Conservation (phyloP, 129 eudicot genomes). For the Heracleum sosnowskyi region DNA sequence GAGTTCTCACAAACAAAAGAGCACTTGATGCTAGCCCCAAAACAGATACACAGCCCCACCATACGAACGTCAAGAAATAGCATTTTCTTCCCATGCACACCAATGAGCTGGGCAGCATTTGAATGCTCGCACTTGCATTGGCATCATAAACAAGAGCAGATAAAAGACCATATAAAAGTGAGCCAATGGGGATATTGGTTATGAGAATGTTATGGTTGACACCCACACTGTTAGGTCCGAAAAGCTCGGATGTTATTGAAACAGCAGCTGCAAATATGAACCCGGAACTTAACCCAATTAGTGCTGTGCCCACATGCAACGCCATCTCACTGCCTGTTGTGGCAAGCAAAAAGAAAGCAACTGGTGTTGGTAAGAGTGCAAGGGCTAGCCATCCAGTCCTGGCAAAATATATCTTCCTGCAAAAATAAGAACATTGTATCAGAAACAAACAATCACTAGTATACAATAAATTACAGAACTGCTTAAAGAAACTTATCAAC, state of each 20-base stretch:
- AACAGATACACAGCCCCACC: constrained; percentile 67
- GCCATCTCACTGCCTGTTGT: constrained; percentile 42
- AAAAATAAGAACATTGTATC: constrained; percentile 7
- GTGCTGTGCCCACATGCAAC: constrained; percentile 53
- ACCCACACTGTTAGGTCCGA: constrained; percentile 67
- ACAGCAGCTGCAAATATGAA: constrained; percentile 91
- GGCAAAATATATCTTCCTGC: constrained; percentile 73
- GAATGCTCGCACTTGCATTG: constrained; percentile 18
- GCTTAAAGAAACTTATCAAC: not conserved
- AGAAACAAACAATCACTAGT: not conserved
- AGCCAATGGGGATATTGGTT: constrained; percentile 83
- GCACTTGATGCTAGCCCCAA: constrained; percentile 51
- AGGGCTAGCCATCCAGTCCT: constrained; percentile 86
- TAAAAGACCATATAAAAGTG: constrained; percentile 57
- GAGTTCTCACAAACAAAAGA: constrained; percentile 62
- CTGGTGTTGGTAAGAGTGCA: constrained; percentile 68
- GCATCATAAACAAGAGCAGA: constrained; percentile 75
- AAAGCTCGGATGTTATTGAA: constrained; percentile 86
- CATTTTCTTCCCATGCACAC: constrained; percentile 82
- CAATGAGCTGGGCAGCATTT: constrained; percentile 13
- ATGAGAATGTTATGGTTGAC: constrained; percentile 91
- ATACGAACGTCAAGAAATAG: constrained; percentile 62
- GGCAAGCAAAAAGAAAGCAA: constrained; percentile 65
- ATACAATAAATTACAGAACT: not conserved
- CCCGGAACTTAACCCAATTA: constrained; percentile 80